A percentile compares a stretch with the other conserved stretches of the same genome.
phyloP scores from a whole-genome alignment of 2,329 filamentous ascomycete genomes.

The Exophiala alcalophila region DNA sequence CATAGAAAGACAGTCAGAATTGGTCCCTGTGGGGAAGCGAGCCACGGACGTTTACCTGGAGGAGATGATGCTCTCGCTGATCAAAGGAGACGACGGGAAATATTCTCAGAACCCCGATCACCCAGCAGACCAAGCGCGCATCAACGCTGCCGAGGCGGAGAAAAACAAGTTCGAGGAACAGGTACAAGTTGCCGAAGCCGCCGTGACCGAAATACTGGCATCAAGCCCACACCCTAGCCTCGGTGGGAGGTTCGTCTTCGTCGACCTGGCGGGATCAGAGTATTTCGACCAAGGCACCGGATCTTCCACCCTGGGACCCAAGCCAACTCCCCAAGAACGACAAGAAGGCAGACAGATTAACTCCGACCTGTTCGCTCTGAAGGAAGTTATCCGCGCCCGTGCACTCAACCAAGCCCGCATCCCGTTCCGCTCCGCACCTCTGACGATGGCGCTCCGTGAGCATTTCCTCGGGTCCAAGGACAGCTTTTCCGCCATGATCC shows the following conservation, averaged over 20 bases:
- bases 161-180: constrained; percentile 38
- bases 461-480: constrained; percentile 36
- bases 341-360: constrained; percentile 47
- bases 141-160: constrained; percentile 41
- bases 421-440: constrained; percentile 42
- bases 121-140: constrained; percentile 37
- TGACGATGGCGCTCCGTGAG: constrained; percentile 45
- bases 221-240: constrained; percentile 33
- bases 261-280: constrained; percentile 48
- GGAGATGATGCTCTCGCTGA: constrained; percentile 36
- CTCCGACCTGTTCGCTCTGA: constrained; percentile 45
- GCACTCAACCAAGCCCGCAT: constrained; percentile 35
- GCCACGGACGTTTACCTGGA: constrained; percentile 43
- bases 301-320: constrained; percentile 23
- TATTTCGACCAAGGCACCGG: constrained; percentile 38
- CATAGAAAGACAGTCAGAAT: constrained; percentile 44
- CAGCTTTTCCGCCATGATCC: constrained; percentile 38
- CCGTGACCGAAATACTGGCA: constrained; percentile 31
- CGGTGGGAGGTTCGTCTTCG: constrained; percentile 45
- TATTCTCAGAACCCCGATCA: constrained; percentile 39
- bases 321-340: constrained; percentile 40
- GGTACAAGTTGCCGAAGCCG: constrained; percentile 38
- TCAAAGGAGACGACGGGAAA: constrained; percentile 35
- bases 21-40: constrained; percentile 45
- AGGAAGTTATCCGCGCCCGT: constrained; percentile 47